Conservation (phyloP, 306 rosid species). For the Dicorynia guianensis region DNA sequence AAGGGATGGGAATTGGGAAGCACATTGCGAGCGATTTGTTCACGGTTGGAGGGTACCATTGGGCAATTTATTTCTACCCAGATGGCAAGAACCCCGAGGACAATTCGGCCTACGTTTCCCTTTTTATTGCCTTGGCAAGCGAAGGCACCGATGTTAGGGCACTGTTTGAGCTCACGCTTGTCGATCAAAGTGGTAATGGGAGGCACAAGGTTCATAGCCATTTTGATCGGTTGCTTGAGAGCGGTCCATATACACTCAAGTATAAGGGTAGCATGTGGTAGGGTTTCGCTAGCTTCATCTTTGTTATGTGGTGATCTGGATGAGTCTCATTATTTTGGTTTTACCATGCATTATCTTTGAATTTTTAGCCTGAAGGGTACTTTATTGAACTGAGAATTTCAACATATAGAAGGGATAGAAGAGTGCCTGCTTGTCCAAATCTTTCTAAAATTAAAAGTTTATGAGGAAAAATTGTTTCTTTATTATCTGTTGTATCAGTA, state of each 20-base stretch:
- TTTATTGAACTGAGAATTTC: too few species aligned
- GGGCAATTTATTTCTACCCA: conserved; percentile 93
- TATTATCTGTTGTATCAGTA: not conserved
- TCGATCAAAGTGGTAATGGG: conserved; percentile 78
- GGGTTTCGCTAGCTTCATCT: conserved; percentile 28
- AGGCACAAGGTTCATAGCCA: conserved; percentile 87
- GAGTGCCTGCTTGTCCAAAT: not conserved
- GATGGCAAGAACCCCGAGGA: conserved; percentile 91
- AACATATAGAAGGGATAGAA: not conserved
- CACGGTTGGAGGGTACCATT: conserved; percentile 76
- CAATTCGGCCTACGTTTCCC: conserved; percentile 80
- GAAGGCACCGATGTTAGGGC: conserved; percentile 90
- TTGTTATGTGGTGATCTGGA: not conserved
- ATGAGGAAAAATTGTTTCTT: not conserved
- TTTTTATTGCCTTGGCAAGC: conserved; percentile 81
- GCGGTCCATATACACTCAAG: conserved; percentile 89
- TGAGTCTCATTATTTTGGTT: not conserved
- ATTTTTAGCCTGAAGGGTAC: not conserved
- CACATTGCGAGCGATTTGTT: conserved; percentile 85
- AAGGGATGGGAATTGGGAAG: conserved; percentile 88
- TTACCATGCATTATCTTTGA: too few species aligned
- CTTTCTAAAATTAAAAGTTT: not conserved
- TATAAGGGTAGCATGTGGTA: conserved; percentile 94
- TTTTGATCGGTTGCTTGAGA: conserved; percentile 81
- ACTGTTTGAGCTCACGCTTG: conserved; percentile 80